Percentiles rank a stretch among this genome's conserved stretches.
Evolutionary conservation across 2,329 filamentous ascomycete species (phyloP).

Genomic region (Ascomycota sp.): DNA sequence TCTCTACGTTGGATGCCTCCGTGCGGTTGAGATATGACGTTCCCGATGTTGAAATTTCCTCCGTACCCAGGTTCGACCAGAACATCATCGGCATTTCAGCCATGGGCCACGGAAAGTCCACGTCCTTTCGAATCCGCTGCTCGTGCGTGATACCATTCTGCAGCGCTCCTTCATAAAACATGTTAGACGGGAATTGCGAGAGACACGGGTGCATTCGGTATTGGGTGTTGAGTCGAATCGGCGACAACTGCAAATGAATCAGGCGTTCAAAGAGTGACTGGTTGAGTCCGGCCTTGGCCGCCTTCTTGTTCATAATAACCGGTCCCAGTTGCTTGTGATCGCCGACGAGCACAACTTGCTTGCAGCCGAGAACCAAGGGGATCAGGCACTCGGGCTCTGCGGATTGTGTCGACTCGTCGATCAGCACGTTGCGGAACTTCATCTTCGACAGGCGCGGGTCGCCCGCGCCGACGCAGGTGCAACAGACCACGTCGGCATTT

Average conservation of each 20-base stretch:
- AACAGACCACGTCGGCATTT: constrained; percentile 96
- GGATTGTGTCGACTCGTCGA: constrained; percentile 95
- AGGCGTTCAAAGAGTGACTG: constrained; percentile 97
- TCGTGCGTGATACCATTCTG: constrained; percentile 91
- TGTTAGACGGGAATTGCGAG: constrained; percentile 94
- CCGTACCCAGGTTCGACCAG: constrained; percentile 94
- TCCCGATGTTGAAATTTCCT: constrained; percentile 93
- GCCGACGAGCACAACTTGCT: constrained; percentile 95
- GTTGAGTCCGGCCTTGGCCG: constrained; percentile 89
- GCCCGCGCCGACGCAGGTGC: constrained; percentile 91
- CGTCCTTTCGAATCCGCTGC: constrained; percentile 72
- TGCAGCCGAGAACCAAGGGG: constrained; percentile 86
- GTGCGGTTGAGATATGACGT: constrained; percentile 97
- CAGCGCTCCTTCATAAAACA: constrained; percentile 96
- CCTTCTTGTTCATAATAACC: constrained; percentile 99
- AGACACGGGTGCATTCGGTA: constrained; percentile 98
- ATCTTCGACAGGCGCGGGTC: constrained; percentile 90
- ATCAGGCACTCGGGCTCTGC: constrained; percentile 99
- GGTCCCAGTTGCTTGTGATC: constrained; percentile 96
- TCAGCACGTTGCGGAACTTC: constrained; percentile 94
- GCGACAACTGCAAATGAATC: constrained; percentile 73
- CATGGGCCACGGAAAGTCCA: constrained; percentile 96
- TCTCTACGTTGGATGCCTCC: constrained; percentile 92
- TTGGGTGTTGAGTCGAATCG: constrained; percentile 87
- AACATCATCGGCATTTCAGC: constrained; percentile 98